phyloP scores from a whole-genome alignment of 164 flowering plant species.

The Vitis riparia region DNA sequence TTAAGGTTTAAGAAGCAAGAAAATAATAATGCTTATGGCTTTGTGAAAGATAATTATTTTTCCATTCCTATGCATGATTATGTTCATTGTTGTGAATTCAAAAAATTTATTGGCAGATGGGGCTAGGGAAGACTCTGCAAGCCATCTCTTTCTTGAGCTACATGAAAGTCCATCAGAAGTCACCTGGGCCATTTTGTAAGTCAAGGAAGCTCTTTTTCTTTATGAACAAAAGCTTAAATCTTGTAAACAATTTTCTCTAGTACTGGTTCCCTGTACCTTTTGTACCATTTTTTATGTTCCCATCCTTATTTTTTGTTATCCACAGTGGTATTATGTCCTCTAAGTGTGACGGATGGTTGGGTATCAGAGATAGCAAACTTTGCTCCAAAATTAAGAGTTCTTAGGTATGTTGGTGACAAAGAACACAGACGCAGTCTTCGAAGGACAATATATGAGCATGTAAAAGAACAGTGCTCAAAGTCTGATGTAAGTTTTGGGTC shows the following conservation, averaged over 20 bases:
- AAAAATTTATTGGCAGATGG: constrained; percentile 66
- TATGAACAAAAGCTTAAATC: not conserved
- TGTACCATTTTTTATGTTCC: not conserved
- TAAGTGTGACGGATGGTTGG: constrained; percentile 96
- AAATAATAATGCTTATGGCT: no score
- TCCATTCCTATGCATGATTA: not conserved
- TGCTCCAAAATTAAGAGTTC: constrained; percentile 56
- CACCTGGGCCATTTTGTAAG: constrained; percentile 88
- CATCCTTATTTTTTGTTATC: constrained; percentile 6
- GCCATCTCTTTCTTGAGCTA: constrained; percentile 82
- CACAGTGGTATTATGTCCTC: constrained; percentile 90
- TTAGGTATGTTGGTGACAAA: constrained; percentile 80
- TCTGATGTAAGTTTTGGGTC: constrained; percentile 41
- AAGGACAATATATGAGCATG: constrained; percentile 38
- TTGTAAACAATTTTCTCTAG: not conserved
- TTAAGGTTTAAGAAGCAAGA: no score
- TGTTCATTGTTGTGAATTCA: constrained; percentile 2
- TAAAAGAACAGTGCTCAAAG: constrained; percentile 29
- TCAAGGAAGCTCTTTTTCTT: constrained; percentile 5
- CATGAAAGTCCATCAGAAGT: constrained; percentile 51
- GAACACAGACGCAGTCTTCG: constrained; percentile 55
- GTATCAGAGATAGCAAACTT: constrained; percentile 68
- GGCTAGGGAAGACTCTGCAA: constrained; percentile 95
- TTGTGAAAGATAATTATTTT: not conserved
- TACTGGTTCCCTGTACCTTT: not conserved